Evolutionary conservation across 306 rosid genomes (phyloP), one percentile per base, ranked within the genome.

Genomic region (Abrus precatorius): DNA sequence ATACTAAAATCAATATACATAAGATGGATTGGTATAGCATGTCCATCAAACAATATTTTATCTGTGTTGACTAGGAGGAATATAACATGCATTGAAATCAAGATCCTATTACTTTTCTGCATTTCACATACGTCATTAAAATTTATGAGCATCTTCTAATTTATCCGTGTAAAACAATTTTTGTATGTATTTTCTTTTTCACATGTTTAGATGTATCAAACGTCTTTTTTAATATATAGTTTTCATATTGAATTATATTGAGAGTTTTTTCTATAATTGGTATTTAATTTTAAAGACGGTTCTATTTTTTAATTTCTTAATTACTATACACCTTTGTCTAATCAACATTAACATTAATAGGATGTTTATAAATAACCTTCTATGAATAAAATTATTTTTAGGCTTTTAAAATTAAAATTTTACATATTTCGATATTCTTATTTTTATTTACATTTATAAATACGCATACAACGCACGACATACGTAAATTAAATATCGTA

Each of bases 41-140:
- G 38, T 73, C 75, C 72, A 78, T 78, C 84, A 65, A 48, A 49
- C 13, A 20, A 55, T 71, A 65, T 48, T 78, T 65, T 78, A 73
- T 78, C 13, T 48, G 13, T n/a, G 70, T 78, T 83, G 86, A 83
- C 83, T 53, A 54, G 1, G 45, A 54, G 40, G 41, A 72, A 28
- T 45, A 50, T 27, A 69, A 69, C 78, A 83, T 61, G 63, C 75
- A 62, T 71, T 48, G 11, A 77, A 71, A 83, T 77, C 70, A 77
- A 63, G 55, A 44, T 45, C 76, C 80, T 63, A 41, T 61, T 34
- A n/a, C 60, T 40, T 48, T 45, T 75, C 6, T 6, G 3, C 32
- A 53, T 53, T 75, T 36, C 68, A 52, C 43, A 68, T 10, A 55
- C 12, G 53, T 54, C 66, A 43, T 45, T 30, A 33, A 12, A 36